Percentiles rank a stretch among this genome's conserved stretches.
phyloP scores from a whole-genome alignment of 2,329 filamentous ascomycete genomes.

The Xylaria sp. region DNA sequence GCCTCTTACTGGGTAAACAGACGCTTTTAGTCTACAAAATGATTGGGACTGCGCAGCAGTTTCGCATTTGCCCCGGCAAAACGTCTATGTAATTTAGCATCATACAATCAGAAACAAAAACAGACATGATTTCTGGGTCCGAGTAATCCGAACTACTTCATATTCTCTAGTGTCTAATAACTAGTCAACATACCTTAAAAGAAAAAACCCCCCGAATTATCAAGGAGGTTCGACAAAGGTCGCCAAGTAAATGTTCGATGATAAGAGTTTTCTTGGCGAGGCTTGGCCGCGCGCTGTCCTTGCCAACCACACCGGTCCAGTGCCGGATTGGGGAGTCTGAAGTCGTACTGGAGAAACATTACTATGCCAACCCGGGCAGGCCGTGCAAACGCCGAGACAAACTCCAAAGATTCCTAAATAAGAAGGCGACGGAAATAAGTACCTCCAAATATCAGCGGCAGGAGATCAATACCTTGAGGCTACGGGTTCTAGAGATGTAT shows the following conservation, averaged over 20 bases:
- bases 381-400: slow-evolving; percentile 25
- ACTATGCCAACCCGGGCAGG: slow-evolving; percentile 38
- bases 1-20: not conserved
- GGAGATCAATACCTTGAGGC: not conserved
- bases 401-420: slow-evolving; percentile 22
- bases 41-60: not conserved
- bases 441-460: not conserved
- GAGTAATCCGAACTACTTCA: not conserved
- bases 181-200: not conserved
- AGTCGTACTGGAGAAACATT: slow-evolving; percentile 10
- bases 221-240: not conserved
- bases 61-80: not conserved
- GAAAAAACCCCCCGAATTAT: not conserved
- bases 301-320: slow-evolving; percentile 22
- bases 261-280: slow-evolving; percentile 35
- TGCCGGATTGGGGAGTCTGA: slow-evolving; percentile 26
- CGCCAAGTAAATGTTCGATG: not conserved
- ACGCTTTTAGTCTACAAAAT: not conserved
- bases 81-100: not conserved
- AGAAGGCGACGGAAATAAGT: slow-evolving; percentile 30
- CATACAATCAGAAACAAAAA: not conserved
- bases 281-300: slow-evolving; percentile 20
- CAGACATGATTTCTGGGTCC: not conserved
- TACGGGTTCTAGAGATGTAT: slow-evolving; percentile 6
- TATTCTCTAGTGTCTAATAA: not conserved